Base-by-base conservation (phyloP, 257 asterid species). In the Plectranthus barbatus region DNA sequence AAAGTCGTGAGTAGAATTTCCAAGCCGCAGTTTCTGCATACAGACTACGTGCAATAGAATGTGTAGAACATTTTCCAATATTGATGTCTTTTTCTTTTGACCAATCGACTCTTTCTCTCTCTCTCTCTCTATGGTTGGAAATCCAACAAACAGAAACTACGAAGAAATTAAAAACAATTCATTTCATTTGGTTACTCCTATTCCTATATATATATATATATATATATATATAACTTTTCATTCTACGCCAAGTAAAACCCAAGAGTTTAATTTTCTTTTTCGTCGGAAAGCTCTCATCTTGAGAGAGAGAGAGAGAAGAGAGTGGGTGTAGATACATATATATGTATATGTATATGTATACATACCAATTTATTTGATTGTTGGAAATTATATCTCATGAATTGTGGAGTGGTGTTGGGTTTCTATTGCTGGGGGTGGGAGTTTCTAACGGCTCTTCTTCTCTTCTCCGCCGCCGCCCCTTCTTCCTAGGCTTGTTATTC, bases 391-490 rank as follows among this genome's bases (percentile, higher is more conserved):
- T 75, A 31, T 82, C 77, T 83, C 80, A 87, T 87, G 88, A 87
- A 84, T 78, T 74, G 68, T 79, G 80, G 87, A 74, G 83, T 85
- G 78, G 88, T 87, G 59, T 73, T 78, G 84, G 91, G 87, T 36
- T 84, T 84, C 80, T 79, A 83, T 52, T 87, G 90, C 69, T 84
- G 95, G 94, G 86, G 83, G 73, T 84, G 90, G 94, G 95, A 83
- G 83, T 87, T 87, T 81, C 80, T 87, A 67, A 82, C 87, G 26
- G 82, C 91, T 77, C 91, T 83, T 76, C 87, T 85, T 79, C 91
- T 87, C 83, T 83, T 81, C 84, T 80, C 80, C 44, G 17, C 73
- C 29, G 42, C 36, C 36, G 14, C 48, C 4, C 10, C 20, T 13
- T 56, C 50, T 39, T 39, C 39, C 29, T 56, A n/a, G 50, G 1